Evolutionary conservation across 257 asterid species (phyloP).

Genomic region (Gardenia jasminoides): DNA sequence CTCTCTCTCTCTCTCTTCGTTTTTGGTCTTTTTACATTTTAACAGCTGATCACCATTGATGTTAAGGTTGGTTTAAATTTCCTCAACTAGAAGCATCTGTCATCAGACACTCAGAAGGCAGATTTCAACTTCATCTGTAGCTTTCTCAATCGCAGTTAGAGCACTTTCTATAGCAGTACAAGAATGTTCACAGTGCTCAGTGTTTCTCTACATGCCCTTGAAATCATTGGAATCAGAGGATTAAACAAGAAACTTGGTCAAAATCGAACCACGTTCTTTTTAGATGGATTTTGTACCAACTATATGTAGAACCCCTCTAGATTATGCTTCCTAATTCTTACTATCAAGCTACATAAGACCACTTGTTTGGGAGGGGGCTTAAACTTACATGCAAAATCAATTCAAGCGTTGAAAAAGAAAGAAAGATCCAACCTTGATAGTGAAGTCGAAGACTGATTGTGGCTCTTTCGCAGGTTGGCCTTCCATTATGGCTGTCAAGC

Average conservation of each 20-base stretch:
- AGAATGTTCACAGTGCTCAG: not conserved
- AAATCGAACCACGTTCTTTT: not conserved
- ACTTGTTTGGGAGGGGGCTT: too few relatives aligned
- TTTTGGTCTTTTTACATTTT: not conserved
- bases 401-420: not conserved
- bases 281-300: too few relatives aligned
- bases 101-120: not conserved
- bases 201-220: not conserved
- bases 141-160: not conserved
- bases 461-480: slow-evolving; percentile 1
- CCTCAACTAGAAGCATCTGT: not conserved
- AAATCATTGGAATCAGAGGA: not conserved
- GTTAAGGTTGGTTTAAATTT: not conserved
- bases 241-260: not conserved
- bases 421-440: slow-evolving; percentile 9
- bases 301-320: not conserved
- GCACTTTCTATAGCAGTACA: too few relatives aligned
- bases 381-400: too few relatives aligned
- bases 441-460: slow-evolving; percentile 10
- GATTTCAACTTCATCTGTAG: not conserved
- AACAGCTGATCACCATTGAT: not conserved
- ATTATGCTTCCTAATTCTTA: not conserved
- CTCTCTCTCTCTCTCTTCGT: too few relatives aligned
- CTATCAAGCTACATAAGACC: too few relatives aligned
- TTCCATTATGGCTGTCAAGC: not conserved